Evolutionary conservation across 2,329 filamentous ascomycete genomes (phyloP), one percentile per base, ranked within the genome.

Genomic region (Aspergillus sp.): DNA sequence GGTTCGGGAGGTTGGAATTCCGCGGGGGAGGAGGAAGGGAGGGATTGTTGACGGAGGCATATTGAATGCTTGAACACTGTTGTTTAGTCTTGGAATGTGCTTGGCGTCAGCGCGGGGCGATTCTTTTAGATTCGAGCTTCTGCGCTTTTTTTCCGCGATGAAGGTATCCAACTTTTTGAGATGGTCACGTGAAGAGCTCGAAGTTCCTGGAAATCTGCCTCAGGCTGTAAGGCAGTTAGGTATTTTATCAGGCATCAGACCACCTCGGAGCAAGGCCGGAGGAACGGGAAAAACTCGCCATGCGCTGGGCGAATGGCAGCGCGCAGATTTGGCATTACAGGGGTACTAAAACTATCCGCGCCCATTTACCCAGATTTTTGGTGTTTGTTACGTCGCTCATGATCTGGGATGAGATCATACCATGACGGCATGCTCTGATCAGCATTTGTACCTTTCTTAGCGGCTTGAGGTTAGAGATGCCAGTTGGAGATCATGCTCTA

Each of bases 11-110:
- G 75, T 71, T 22, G 73, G 74, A 25, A 78, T 69, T 48, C 85
- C 82, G 64, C 87, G 83, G 4, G 89, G 89, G 46, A 91, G 83
- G n/a, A 91, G 83, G 72, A 91, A 91, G 51, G 84, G 84, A 31
- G 88, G 88, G 64, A 91, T 89, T 59, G 70, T 50, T 8, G 67
- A 51, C 48, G 67, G 53, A 4, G 68, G 63, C 68, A 70, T 71
- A 30, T 49, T 64, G 22, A 13, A 19, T 23, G 25, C 13, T 25
- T 43, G 25, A 9, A 4, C 3, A 45, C 8, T 41, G 19, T 25
- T 28, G 8, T n/a, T 13, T 28, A 31, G 17, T 15, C 23, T 31
- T 41, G 56, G 56, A 63, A 58, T 47, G 60, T 55, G 54, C 65
- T 66, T 59, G 55, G 52, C 62, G 23, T 25, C 46, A 19, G 53